Conservation (phyloP, 495 filamentous ascomycete genomes). For the Niebla homalea region DNA sequence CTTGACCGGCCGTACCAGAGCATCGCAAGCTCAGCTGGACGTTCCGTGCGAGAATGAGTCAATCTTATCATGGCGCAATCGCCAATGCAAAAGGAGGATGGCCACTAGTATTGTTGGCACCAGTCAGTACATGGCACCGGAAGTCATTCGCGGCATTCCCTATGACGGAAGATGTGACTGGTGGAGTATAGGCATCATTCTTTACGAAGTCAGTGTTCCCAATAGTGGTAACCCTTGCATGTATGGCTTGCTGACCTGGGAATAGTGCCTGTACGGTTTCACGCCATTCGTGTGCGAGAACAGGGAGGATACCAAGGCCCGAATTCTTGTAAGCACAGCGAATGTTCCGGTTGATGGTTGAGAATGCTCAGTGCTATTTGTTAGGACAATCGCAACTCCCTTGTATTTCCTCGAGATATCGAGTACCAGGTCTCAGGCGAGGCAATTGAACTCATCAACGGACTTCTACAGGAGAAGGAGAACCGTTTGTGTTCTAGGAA, state of each 20-base stretch:
- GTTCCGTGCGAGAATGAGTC: slow-evolving; percentile 30
- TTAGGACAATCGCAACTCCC: slow-evolving; percentile 36
- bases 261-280: slow-evolving; percentile 70
- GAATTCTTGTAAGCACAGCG: slow-evolving; percentile 50
- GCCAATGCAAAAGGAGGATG: slow-evolving; percentile 54
- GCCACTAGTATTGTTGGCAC: slow-evolving; percentile 87
- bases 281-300: slow-evolving; percentile 81
- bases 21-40: slow-evolving; percentile 24
- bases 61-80: slow-evolving; percentile 67
- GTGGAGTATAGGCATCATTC: slow-evolving; percentile 90
- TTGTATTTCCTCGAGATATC: slow-evolving; percentile 43
- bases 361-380: slow-evolving; percentile 8
- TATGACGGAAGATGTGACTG: slow-evolving; percentile 93
- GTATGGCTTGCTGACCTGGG: background rate
- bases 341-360: background rate
- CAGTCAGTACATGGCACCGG: slow-evolving; percentile 95
- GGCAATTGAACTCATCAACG: slow-evolving; percentile 61
- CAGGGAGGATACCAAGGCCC: slow-evolving; percentile 64
- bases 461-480: slow-evolving; percentile 65
- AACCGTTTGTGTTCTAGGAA: slow-evolving; percentile 57
- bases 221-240: background rate
- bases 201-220: slow-evolving; percentile 54
- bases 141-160: slow-evolving; percentile 66
- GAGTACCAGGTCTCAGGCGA: slow-evolving; percentile 27
- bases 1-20: slow-evolving; percentile 31